Base-by-base conservation (phyloP, 2,329 filamentous ascomycete genomes). In the Exserohilum turcica region DNA sequence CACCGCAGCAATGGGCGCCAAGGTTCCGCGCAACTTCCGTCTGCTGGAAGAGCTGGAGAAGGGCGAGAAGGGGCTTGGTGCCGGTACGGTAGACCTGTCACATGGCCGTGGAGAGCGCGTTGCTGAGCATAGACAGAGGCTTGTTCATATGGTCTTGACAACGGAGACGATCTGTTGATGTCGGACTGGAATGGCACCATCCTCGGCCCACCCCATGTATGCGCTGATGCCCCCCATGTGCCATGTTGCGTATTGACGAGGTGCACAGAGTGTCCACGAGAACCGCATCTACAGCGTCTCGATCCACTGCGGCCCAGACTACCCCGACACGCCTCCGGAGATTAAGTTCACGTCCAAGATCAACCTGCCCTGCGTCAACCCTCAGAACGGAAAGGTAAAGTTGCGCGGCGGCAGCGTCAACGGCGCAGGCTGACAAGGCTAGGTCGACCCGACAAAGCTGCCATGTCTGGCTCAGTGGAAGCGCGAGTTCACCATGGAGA, bases 151-250 rank as follows among this genome's bases (percentile, higher is more conserved):
- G 94, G 94, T 67, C 85, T 99, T 51, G 91, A 93, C 61, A 92
- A 97, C 75, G 88, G 90, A 42, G 92, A 97, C 72, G 94, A 99
- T 71, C 84, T 97, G 61, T 85, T 94, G 76, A 96, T 99, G 92
- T 93, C 90, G 60, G 92, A 97, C 81, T 99, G 94, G 94, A 96
- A 96, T 71, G 94, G 93, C 69, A 99, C 94, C 13, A 97, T 99
- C 63, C 86, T 97, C 43, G 94, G 94, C 1, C 94, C 94, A 65
- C 93, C 94, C 74, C 92, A 97, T 76, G 94, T 97, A 82, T 71
- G 90, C 79, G 8, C 40, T 40, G 29, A 29, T 38, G 32, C 13
- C 16, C n/a, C 29, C 3, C 47, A 61, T 7, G 27, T n/a, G 13
- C 5, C 1, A 12, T 2, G 5, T 24, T 27, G 2, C 3, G 9